Base-by-base conservation (phyloP, 371 early-diverging fungal species). In the Cladochytrium tenue region DNA sequence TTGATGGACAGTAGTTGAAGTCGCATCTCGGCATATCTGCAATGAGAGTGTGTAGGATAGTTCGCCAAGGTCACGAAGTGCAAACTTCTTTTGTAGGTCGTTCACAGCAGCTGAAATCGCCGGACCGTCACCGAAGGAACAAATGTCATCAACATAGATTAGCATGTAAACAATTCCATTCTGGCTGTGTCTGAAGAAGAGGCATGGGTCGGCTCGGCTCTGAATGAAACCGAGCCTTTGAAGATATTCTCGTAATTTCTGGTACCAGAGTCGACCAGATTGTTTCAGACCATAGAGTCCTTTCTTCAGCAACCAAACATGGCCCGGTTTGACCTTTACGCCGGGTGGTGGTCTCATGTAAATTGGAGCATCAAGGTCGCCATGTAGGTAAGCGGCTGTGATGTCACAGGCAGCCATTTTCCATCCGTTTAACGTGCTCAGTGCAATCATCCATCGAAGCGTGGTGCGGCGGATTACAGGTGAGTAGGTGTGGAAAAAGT, bases 401-500 rank as follows among this genome's bases (percentile, higher is more conserved):
- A 62, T 53, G 32, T 67, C 68, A 23, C 32, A 43, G 36, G 43
- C 1, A 0, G 51, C 57, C 35, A 57, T 10, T 0, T 43, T 56
- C 62, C 62, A 58, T 2, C 52, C 59, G 28, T 65, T 0, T 0
- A 65, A 26, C 2, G 50, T 57, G 51, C n/a, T 25, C 31, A 67
- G 2, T 2, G 68, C 68, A 59, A 73, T 53, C 0, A 69, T 20
- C 23, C 59, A 51, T 31, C 74, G 32, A 28, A 69, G 20, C 2
- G 67, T 60, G 1, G 33, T 26, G 17, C 25, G 50, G 32, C 57
- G 64, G 28, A 65, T 66, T 27, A 75, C 72, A 0, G 77, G 79
- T 15, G 79, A 32, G 57, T 69, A 75, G 0, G 72, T 68, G 32
- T 75, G 64, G 1, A 64, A 3, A 56, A 34, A 77, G 51, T 75